phyloP scores from a whole-genome alignment of 1,139 yeast species.

The Magnusiomyces sp. region DNA sequence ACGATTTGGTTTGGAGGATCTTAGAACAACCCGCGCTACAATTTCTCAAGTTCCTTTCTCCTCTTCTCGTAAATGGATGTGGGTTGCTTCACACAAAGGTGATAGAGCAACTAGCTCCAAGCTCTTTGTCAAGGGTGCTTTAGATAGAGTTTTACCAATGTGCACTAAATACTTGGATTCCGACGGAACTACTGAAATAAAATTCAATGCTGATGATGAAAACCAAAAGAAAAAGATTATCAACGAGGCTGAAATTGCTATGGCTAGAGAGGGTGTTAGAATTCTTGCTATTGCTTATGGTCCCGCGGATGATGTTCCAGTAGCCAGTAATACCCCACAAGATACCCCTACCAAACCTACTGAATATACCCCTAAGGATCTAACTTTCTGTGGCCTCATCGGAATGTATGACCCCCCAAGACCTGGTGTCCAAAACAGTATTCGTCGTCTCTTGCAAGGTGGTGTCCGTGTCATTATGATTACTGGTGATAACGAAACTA shows the following conservation, averaged over 20 bases:
- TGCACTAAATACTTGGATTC: conserved; percentile 54
- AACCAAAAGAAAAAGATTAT: conserved; percentile 35
- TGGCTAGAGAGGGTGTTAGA: conserved; percentile 81
- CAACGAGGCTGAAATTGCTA: conserved; percentile 45
- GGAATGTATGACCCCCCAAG: conserved; percentile 98
- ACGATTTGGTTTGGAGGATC: conserved; percentile 64
- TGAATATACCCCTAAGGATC: conserved; percentile 34
- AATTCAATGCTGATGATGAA: conserved; percentile 42
- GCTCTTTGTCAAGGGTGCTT: conserved; percentile 81
- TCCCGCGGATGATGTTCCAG: conserved; percentile 30
- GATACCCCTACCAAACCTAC: conserved; percentile 11
- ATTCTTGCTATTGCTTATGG: conserved; percentile 72
- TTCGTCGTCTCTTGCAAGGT: conserved; percentile 69
- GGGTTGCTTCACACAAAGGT: conserved; percentile 58
- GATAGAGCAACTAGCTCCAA: conserved; percentile 43
- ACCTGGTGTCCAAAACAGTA: conserved; percentile 65
- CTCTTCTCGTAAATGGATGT: conserved; percentile 82
- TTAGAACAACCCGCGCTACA: conserved; percentile 51
- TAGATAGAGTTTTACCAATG: conserved; percentile 59
- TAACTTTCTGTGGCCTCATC: conserved; percentile 72
- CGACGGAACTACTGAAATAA: conserved; percentile 40
- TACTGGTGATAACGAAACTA: conserved; percentile 90
- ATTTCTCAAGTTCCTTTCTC: conserved; percentile 75
- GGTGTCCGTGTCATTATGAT: conserved; percentile 97
- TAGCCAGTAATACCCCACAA: conserved; percentile 30